These are phyloP conservation scores for Diaporthe caulivora DNA, from an alignment of 2,329 filamentous ascomycete species.

Conservation along the genomic window DNA sequence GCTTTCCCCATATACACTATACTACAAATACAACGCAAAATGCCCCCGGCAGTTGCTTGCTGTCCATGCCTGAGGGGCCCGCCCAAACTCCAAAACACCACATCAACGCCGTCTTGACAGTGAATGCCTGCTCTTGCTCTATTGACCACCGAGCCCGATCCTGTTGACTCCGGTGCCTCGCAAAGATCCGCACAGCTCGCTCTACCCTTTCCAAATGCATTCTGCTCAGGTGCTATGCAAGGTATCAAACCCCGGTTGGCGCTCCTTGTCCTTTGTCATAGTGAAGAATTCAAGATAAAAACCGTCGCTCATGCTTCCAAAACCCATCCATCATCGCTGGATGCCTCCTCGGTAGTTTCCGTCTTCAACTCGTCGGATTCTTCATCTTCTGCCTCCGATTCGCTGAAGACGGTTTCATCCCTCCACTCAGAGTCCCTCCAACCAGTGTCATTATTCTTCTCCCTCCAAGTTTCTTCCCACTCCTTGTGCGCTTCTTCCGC, in stretches of 20 bases:
- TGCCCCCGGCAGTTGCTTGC: background rate
- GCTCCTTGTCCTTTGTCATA: background rate
- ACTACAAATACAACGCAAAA: conserved; percentile 7
- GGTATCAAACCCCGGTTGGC: background rate
- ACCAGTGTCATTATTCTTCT: conserved; percentile 1
- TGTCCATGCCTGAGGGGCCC: conserved; percentile 2
- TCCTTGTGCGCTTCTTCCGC: conserved; percentile 24
- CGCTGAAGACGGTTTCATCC: background rate
- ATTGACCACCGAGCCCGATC: background rate
- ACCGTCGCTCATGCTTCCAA: background rate
- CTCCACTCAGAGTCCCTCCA: conserved; percentile 2
- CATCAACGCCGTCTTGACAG: conserved; percentile 19
- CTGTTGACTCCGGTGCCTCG: conserved; percentile 16
- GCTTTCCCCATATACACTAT: background rate
- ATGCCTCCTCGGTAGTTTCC: background rate
- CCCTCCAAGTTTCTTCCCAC: conserved; percentile 22
- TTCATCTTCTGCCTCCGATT: background rate
- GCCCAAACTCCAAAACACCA: background rate
- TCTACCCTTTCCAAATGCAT: conserved; percentile 16
- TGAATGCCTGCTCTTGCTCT: conserved; percentile 15
- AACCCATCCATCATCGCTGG: background rate
- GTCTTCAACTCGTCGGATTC: background rate
- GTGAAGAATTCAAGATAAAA: background rate
- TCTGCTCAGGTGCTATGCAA: conserved; percentile 34
- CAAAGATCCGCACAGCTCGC: conserved; percentile 25